phyloP scores from a whole-genome alignment of 768 basidiomycete genomes.

The Hericium coralloides region DNA sequence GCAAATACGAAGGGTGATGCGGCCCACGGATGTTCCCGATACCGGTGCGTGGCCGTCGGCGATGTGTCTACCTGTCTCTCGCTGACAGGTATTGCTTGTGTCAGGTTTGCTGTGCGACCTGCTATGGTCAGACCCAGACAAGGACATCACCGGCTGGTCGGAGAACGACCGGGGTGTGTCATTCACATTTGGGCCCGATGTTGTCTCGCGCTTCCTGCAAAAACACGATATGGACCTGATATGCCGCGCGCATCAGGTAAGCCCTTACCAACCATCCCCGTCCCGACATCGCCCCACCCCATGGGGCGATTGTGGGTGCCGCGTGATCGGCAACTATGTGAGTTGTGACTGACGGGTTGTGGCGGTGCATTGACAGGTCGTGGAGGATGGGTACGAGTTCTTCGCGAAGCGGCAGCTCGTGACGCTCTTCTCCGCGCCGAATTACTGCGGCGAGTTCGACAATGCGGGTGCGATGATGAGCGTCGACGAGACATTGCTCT shows the following conservation, averaged over 20 bases:
- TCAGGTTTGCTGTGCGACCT: conserved; percentile 90
- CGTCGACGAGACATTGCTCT: conserved; percentile 93
- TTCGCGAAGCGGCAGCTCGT: conserved; percentile 97
- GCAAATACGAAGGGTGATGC: conserved; percentile 98
- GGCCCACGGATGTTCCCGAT: conserved; percentile 98
- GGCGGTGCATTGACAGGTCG: conserved; percentile 48
- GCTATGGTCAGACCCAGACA: conserved; percentile 98
- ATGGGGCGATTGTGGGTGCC: not conserved
- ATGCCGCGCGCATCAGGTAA: conserved; percentile 94
- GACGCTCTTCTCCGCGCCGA: conserved; percentile 94
- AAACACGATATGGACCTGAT: conserved; percentile 99
- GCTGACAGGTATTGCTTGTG: conserved; percentile 1
- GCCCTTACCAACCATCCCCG: conserved; percentile 19
- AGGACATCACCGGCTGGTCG: conserved; percentile 98
- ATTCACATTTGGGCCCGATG: conserved; percentile 97
- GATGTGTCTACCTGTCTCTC: not conserved
- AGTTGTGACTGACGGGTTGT: too few relatives aligned
- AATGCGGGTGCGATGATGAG: conserved; percentile 99
- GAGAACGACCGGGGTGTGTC: conserved; percentile 99
- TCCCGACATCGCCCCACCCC: not conserved
- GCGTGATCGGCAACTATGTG: not conserved
- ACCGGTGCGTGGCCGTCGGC: conserved; percentile 52
- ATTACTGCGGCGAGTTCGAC: conserved; percentile 95
- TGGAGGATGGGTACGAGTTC: conserved; percentile 98
- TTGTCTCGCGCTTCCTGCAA: conserved; percentile 95